A percentile compares a stretch with the other conserved stretches of the same genome.
phyloP scores from a whole-genome alignment of 305 asterid genomes.

The Caryopteris hybrid region DNA sequence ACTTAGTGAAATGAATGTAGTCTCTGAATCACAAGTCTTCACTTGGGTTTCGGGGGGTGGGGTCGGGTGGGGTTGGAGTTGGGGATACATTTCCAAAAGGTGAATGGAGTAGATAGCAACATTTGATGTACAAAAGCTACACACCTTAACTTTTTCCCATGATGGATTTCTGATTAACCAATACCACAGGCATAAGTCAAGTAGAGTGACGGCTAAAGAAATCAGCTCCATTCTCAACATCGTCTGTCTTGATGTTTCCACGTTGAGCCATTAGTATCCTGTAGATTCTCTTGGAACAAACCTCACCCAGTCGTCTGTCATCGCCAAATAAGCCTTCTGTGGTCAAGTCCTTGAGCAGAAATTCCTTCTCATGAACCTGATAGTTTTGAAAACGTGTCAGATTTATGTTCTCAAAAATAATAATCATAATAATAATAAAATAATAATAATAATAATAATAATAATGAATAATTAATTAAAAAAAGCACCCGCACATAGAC shows the following conservation, averaged over 20 bases:
- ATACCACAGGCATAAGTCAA: conserved; percentile 5
- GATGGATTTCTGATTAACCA: not conserved
- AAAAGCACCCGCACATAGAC: too few relatives aligned
- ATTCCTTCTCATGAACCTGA: conserved; percentile 96
- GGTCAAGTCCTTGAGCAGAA: conserved; percentile 67
- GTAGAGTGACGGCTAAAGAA: conserved; percentile 41
- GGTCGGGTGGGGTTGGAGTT: not conserved
- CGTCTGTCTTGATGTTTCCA: conserved; percentile 73
- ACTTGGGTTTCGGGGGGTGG: not conserved
- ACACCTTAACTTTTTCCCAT: not conserved
- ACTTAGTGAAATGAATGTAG: not conserved
- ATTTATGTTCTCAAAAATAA: not conserved
- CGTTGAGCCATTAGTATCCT: conserved; percentile 85
- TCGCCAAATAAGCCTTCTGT: conserved; percentile 72
- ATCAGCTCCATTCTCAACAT: conserved; percentile 88
- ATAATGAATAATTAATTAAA: too few relatives aligned
- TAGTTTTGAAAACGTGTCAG: not conserved
- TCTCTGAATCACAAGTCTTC: not conserved
- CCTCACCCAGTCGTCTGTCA: conserved; percentile 79
- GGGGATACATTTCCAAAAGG: not conserved
- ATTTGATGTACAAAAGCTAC: conserved; percentile 13
- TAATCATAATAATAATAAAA: too few relatives aligned
- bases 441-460: too few relatives aligned
- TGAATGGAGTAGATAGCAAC: not conserved
- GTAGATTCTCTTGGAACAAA: conserved; percentile 91